Evolutionary conservation across 805 yeast genomes (phyloP), one percentile per base, ranked within the genome.

Genomic region (Wickerhamiella shivajii): DNA sequence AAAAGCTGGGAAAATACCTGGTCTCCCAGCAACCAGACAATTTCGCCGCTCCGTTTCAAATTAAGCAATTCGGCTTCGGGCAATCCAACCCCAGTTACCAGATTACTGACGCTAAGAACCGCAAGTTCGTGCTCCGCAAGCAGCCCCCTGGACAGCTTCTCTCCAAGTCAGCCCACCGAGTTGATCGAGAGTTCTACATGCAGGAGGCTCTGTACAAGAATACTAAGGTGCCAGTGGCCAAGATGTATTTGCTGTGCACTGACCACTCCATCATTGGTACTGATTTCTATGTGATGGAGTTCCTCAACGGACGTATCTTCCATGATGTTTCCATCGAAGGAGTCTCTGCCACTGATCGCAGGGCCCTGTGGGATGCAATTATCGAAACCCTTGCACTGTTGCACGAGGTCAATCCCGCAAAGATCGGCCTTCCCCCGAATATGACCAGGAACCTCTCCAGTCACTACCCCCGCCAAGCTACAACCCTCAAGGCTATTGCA

Each of bases 21-120:
- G 28, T 28, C 4, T 13, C 18, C 8, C 29, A 33, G 27, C 21
- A 34, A 17, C 46, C 49, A 3, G 27, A 31, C 2, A 36, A 32
- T 39, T 52, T 33, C 42, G 40, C 26, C 13, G 45, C 42, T 5
- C 69, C 66, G 1, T 51, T 52, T 10, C 42, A 40, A 0, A 47
- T 69, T 27, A 54, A 61, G 39, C 79, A 72, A 50, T 72, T 72
- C 53, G 61, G 61, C 18, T 69, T 66, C 47, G 79, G 79, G 11
- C 79, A 72, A 48, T 66, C 74, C 1, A 72, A 72, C 45, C 79
- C 78, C 9, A 70, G 77, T 1, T 72, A 70, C 45, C 59, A 67
- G 18, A 35, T 71, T 17, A 51, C 47, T 2, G 74, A 69, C 40
- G 46, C 57, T 2, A 39, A 40, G 4, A 60, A 60, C 1, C 52